These are phyloP conservation scores for Cicer yamashitae DNA, from an alignment of 306 rosid genomes.

Conservation along the genomic window DNA sequence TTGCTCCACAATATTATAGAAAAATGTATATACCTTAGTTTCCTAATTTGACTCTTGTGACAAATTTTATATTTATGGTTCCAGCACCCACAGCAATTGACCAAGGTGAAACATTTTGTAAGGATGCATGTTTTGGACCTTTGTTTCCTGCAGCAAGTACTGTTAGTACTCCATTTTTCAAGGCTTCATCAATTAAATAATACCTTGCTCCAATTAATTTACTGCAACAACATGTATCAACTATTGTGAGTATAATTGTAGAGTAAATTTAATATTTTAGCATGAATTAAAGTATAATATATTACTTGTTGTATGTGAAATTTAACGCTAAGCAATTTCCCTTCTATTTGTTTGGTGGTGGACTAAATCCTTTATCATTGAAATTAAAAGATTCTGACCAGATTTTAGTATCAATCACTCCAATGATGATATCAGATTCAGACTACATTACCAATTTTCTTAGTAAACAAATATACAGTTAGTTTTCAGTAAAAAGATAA, in stretches of 20 bases:
- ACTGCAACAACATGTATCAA: too few relatives aligned
- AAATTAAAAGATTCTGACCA: constrained; percentile 66
- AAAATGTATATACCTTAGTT: constrained; percentile 43
- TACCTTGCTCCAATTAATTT: too few relatives aligned
- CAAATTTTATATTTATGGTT: constrained; percentile 53
- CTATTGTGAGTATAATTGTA: too few relatives aligned
- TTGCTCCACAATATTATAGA: too few relatives aligned
- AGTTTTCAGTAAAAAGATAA: too few relatives aligned
- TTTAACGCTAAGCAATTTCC: too few relatives aligned
- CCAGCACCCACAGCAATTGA: constrained; percentile 54
- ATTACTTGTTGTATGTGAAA: constrained; percentile 56
- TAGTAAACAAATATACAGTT: background rate
- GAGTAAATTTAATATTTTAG: too few relatives aligned
- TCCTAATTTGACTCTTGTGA: constrained; percentile 52
- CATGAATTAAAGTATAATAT: too few relatives aligned
- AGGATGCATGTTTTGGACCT: constrained; percentile 39
- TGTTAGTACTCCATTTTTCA: constrained; percentile 53
- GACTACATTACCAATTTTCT: constrained; percentile 6
- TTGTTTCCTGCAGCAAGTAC: constrained; percentile 49
- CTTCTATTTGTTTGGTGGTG: too few relatives aligned
- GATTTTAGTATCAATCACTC: constrained; percentile 54
- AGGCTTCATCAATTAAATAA: too few relatives aligned
- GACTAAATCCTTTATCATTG: constrained; percentile 45
- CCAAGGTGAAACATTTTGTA: constrained; percentile 57
- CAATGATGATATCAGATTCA: constrained; percentile 53